phyloP scores from a whole-genome alignment of 2,329 filamentous ascomycete species.

The Alternaria sp. region DNA sequence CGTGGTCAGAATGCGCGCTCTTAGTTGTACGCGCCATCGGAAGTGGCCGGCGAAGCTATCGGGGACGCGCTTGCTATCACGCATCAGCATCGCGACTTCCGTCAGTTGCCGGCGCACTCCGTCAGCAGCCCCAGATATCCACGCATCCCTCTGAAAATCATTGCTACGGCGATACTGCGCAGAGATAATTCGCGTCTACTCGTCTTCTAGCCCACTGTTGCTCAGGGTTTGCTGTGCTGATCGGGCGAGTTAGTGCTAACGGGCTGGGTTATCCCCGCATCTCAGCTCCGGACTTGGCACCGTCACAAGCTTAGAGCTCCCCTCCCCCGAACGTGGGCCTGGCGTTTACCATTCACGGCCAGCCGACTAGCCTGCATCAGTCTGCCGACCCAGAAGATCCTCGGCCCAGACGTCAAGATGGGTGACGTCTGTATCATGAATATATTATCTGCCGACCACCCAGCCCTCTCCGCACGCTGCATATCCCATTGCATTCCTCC shows the following conservation, averaged over 20 bases:
- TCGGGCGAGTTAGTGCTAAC: conserved; percentile 10
- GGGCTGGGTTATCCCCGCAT: conserved; percentile 30
- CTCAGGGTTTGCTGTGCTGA: conserved; percentile 23
- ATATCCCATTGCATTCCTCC: conserved; percentile 35
- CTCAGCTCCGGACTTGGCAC: conserved; percentile 36
- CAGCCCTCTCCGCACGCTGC: conserved; percentile 31
- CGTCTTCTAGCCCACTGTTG: conserved; percentile 2
- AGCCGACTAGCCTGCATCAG: conserved; percentile 37
- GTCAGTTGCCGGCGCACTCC: conserved; percentile 32
- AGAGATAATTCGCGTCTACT: background rate
- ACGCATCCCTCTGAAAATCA: conserved; percentile 9
- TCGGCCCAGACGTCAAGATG: conserved; percentile 40
- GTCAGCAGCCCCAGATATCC: conserved; percentile 31
- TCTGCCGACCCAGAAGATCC: conserved; percentile 37
- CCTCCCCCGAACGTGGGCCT: conserved; percentile 35
- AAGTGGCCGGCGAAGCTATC: conserved; percentile 14
- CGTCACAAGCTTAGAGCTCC: conserved; percentile 45
- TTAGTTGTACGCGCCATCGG: conserved; percentile 9
- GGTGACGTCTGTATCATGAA: conserved; percentile 42
- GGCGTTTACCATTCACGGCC: conserved; percentile 36
- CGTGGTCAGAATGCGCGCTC: background rate
- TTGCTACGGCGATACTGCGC: conserved; percentile 9
- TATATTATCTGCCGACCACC: conserved; percentile 34
- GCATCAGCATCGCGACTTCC: conserved; percentile 30
- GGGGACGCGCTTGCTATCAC: conserved; percentile 8